phyloP scores from a whole-genome alignment of 495 filamentous ascomycete species.

The Podospora comata region DNA sequence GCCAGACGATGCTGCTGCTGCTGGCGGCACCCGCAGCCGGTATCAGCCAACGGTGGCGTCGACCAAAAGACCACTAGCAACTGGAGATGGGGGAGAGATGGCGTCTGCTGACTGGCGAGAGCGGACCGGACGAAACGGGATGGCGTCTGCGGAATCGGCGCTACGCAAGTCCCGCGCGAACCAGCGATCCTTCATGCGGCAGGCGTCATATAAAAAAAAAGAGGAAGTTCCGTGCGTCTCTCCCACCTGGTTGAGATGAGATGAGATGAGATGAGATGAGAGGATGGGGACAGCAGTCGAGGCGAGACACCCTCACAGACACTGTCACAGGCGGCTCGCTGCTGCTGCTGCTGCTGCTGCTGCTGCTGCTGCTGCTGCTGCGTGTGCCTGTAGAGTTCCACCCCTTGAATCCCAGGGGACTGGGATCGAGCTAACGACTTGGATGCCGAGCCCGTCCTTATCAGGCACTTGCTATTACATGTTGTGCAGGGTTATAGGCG shows the following conservation, averaged over 20 bases:
- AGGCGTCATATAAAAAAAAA: slow-evolving; percentile 3
- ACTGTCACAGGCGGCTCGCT: background rate
- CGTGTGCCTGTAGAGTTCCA: slow-evolving; percentile 13
- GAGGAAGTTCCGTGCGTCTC: background rate
- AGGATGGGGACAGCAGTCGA: slow-evolving; percentile 12
- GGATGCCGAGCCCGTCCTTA: slow-evolving; percentile 36
- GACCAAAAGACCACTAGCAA: slow-evolving; percentile 12
- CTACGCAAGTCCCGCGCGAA: slow-evolving; percentile 15
- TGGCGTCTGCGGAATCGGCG: slow-evolving; percentile 9
- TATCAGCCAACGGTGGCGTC: slow-evolving; percentile 17
- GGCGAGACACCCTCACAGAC: background rate
- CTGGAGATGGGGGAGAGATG: slow-evolving; percentile 12
- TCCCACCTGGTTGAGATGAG: background rate
- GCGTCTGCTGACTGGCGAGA: slow-evolving; percentile 5
- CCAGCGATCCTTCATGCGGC: slow-evolving; percentile 23
- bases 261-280: slow-evolving; percentile 1
- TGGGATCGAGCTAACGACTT: slow-evolving; percentile 36
- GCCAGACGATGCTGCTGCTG: slow-evolving; percentile 13
- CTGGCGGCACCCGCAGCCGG: slow-evolving; percentile 18
- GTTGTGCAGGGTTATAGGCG: slow-evolving; percentile 20
- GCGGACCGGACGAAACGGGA: slow-evolving; percentile 10
- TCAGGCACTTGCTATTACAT: slow-evolving; percentile 30
- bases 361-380: background rate
- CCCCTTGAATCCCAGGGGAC: slow-evolving; percentile 33
- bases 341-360: background rate